A percentile compares a stretch with the other conserved stretches of the same genome.
These are phyloP conservation scores for Staphylotrichum tortipilum DNA, from an alignment of 495 filamentous ascomycete genomes.

Conservation along the genomic window DNA sequence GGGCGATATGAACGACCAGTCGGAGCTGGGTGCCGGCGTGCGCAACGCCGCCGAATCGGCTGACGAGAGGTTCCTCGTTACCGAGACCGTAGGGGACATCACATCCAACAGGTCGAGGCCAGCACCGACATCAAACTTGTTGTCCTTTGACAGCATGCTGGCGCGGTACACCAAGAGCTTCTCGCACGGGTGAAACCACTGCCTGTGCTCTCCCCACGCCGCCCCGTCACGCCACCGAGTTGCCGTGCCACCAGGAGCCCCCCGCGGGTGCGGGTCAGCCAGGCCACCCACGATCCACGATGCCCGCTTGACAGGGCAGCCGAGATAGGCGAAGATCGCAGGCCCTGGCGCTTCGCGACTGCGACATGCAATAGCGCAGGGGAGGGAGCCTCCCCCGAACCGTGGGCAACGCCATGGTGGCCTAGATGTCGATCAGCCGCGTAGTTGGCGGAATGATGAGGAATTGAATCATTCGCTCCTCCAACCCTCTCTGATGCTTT, in stretches of 20 bases:
- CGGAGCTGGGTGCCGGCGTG: not conserved
- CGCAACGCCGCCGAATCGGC: slow-evolving; percentile 5
- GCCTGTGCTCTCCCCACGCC: not conserved
- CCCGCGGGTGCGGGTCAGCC: not conserved
- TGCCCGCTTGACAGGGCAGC: not conserved
- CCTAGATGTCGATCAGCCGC: too few relatives aligned
- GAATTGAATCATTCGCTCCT: too few relatives aligned
- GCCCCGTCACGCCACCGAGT: not conserved
- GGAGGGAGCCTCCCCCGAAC: too few relatives aligned
- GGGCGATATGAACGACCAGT: slow-evolving; percentile 19
- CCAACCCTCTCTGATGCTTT: too few relatives aligned
- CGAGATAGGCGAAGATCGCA: too few relatives aligned
- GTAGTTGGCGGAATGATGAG: too few relatives aligned
- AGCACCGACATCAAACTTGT: not conserved
- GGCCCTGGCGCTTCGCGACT: too few relatives aligned
- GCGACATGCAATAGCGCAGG: too few relatives aligned
- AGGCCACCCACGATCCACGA: too few relatives aligned
- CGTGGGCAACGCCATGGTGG: too few relatives aligned
- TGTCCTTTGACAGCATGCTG: slow-evolving; percentile 3
- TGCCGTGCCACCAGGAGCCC: not conserved
- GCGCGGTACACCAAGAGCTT: not conserved
- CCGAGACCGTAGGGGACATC: slow-evolving; percentile 6
- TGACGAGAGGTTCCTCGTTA: slow-evolving; percentile 14
- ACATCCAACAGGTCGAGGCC: not conserved
- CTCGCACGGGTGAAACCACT: not conserved